A percentile compares a stretch with the other conserved stretches of the same genome.
These are phyloP conservation scores for Phytophthora tentaculata DNA, from an alignment of 352 stramenopile species.

Conservation along the genomic window DNA sequence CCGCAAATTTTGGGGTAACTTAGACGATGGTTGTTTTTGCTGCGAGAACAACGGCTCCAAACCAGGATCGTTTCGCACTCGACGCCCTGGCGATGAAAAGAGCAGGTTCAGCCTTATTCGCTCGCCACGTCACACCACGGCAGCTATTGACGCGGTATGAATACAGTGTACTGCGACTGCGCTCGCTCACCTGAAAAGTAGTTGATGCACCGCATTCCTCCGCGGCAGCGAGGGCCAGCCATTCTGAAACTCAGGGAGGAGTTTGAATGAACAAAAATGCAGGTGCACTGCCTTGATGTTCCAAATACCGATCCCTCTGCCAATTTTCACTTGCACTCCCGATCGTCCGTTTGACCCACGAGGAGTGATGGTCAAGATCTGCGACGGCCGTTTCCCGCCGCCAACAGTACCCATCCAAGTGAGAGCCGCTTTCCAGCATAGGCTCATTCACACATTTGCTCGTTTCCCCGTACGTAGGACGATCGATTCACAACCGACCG, in stretches of 20 bases:
- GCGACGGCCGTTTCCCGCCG: slow-evolving; percentile 27
- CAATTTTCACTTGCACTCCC: slow-evolving; percentile 19
- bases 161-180: background rate
- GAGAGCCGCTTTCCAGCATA: background rate
- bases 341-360: slow-evolving; percentile 28
- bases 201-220: background rate
- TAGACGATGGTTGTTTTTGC: no score
- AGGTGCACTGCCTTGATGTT: slow-evolving; percentile 27
- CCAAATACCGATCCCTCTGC: slow-evolving; percentile 34
- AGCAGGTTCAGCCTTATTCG: slow-evolving; percentile 24
- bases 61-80: slow-evolving; percentile 18
- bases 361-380: slow-evolving; percentile 35
- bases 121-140: slow-evolving; percentile 7
- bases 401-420: slow-evolving; percentile 29
- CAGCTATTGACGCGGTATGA: slow-evolving; percentile 6
- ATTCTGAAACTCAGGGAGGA: slow-evolving; percentile 12
- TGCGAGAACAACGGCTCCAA: slow-evolving; percentile 12
- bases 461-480: background rate
- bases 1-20: slow-evolving; percentile 21
- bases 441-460: slow-evolving; percentile 33
- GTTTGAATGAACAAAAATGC: slow-evolving; percentile 14
- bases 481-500: background rate
- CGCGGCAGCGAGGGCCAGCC: slow-evolving; percentile 14
- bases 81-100: slow-evolving; percentile 22
- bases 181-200: slow-evolving; percentile 1